Conservation (phyloP, 78 protist genomes). For the Diacronema lutheri region DNA sequence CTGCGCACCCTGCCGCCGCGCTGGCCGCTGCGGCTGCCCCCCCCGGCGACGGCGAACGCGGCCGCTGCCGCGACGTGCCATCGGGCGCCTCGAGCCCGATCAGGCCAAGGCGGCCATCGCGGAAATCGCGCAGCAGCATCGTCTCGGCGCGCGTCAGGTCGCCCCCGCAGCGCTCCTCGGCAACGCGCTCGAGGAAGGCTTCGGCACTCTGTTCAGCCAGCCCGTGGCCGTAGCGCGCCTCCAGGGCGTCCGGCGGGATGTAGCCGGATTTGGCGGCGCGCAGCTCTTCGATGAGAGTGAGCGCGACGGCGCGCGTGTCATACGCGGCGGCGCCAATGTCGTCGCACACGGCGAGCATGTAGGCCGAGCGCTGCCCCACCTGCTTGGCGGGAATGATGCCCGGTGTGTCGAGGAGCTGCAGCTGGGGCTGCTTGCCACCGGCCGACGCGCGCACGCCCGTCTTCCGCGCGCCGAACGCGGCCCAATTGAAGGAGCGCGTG, state of each 20-base stretch:
- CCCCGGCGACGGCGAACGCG: too few species aligned
- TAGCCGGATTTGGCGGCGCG: not conserved
- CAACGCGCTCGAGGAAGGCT: not conserved
- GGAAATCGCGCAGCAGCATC: not conserved
- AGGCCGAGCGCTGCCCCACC: not conserved
- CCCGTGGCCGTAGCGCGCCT: not conserved
- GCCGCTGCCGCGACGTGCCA: too few species aligned
- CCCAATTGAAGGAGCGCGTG: not conserved
- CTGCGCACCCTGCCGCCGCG: too few species aligned
- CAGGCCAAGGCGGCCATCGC: not conserved
- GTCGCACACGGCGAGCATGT: slow-evolving; percentile 7
- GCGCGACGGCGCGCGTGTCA: not conserved
- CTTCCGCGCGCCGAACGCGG: too few species aligned
- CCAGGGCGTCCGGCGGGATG: not conserved
- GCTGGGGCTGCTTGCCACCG: not conserved
- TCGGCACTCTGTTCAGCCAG: not conserved
- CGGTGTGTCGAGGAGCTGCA: not conserved
- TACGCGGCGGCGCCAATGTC: slow-evolving; percentile 20
- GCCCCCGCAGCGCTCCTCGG: not conserved
- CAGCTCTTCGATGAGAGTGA: not conserved
- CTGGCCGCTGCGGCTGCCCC: too few species aligned
- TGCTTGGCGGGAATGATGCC: slow-evolving; percentile 2
- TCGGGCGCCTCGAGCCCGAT: not conserved
- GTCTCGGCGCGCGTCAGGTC: not conserved
- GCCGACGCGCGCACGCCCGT: too few species aligned